Evolutionary conservation across 1,284 basidiomycete genomes (phyloP).

Genomic region (Leccinum insigne): DNA sequence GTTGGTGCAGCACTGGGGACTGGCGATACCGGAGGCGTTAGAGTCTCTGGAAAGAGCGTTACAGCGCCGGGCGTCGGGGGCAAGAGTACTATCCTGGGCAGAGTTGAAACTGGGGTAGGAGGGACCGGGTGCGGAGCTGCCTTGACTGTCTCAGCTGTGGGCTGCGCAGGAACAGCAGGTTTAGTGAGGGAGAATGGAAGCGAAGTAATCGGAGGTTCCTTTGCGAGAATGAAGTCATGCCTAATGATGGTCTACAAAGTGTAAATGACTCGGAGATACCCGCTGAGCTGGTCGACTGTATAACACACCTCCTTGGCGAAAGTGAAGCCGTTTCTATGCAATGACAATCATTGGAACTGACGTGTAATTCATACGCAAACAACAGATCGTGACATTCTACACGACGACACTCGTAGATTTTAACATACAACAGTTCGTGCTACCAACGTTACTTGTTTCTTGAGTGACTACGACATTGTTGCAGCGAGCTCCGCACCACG

Average conservation of each 20-base stretch:
- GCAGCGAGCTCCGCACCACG: too few species aligned
- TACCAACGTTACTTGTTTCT: too few species aligned
- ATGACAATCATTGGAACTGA: neutral
- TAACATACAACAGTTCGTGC: too few species aligned
- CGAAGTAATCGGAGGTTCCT: slow-evolving; percentile 62
- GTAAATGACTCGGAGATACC: slow-evolving; percentile 8
- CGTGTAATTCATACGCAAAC: neutral
- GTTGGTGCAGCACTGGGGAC: slow-evolving; percentile 7
- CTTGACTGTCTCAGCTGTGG: slow-evolving; percentile 6
- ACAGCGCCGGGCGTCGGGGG: slow-evolving; percentile 32
- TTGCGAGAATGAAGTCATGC: slow-evolving; percentile 43
- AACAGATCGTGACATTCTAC: neutral
- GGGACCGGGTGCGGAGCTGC: slow-evolving; percentile 1
- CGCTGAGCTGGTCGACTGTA: neutral
- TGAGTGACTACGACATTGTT: too few species aligned
- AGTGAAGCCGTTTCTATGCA: slow-evolving; percentile 49
- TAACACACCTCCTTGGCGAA: slow-evolving; percentile 63
- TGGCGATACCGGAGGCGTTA: slow-evolving; percentile 13
- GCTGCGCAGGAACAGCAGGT: slow-evolving; percentile 20
- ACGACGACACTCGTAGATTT: neutral
- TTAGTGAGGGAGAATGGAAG: slow-evolving; percentile 66
- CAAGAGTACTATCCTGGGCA: slow-evolving; percentile 27
- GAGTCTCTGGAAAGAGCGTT: slow-evolving; percentile 20
- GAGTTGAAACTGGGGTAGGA: slow-evolving; percentile 7
- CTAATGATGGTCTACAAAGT: slow-evolving; percentile 33